Evolutionary conservation across 495 filamentous ascomycete species (phyloP).

Genomic region (Xylaria sp.): DNA sequence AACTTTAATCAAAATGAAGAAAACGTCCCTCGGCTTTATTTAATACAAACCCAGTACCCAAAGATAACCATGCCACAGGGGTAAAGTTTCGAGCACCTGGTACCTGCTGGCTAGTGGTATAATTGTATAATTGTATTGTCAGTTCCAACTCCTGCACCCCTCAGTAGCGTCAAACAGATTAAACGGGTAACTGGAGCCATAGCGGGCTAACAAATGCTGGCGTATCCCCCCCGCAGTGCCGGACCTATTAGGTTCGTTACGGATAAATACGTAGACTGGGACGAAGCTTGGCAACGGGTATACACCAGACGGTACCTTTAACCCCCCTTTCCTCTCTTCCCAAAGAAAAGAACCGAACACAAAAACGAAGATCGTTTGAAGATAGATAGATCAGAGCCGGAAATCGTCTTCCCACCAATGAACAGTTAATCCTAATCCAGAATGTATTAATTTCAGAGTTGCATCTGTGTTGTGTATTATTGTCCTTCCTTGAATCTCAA

Average conservation of each 20-base stretch:
- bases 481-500: neutral
- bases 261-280: constrained; percentile 17
- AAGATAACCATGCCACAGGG: too few relatives aligned
- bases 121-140: too few relatives aligned
- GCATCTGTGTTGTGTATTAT: neutral
- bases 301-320: neutral
- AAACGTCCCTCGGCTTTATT: neutral
- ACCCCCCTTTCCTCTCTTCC: too few relatives aligned
- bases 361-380: neutral
- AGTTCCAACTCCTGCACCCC: neutral
- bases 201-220: neutral
- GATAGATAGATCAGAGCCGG: neutral
- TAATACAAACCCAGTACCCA: neutral
- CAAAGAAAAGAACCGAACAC: too few relatives aligned
- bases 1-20: neutral
- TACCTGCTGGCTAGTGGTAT: too few relatives aligned
- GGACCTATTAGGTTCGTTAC: constrained; percentile 17
- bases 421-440: neutral
- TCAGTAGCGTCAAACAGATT: neutral
- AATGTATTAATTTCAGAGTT: neutral
- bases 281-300: constrained; percentile 7
- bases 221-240: neutral
- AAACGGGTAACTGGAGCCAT: neutral
- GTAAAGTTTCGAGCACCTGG: too few relatives aligned
- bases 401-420: constrained; percentile 3